Evolutionary conservation across 768 basidiomycete species (phyloP).

Genomic region (Lactarius akahatsu): DNA sequence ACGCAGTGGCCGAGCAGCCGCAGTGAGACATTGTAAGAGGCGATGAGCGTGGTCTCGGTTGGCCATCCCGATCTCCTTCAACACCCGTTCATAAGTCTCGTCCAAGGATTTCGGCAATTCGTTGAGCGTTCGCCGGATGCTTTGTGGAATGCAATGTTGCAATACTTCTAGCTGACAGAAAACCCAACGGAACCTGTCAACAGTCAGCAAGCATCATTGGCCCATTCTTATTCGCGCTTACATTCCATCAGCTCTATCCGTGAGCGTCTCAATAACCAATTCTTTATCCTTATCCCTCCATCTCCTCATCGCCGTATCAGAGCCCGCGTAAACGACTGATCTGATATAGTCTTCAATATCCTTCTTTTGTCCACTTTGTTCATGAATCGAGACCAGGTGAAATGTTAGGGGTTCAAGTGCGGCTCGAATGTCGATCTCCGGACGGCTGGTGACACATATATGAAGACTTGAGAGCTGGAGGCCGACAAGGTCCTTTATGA

Average conservation of each 20-base stretch:
- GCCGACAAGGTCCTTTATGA: background rate
- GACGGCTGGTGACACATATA: background rate
- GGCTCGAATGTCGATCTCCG: constrained; percentile 7
- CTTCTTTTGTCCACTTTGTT: background rate
- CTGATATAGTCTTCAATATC: background rate
- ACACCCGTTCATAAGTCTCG: background rate
- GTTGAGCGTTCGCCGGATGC: background rate
- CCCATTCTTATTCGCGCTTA: background rate
- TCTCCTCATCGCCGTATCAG: background rate
- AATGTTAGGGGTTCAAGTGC: too few species aligned
- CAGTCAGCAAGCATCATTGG: background rate
- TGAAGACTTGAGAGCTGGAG: background rate
- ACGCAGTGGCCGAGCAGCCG: background rate
- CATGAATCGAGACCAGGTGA: background rate
- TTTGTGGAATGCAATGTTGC: background rate
- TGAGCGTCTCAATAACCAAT: background rate
- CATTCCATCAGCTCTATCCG: background rate
- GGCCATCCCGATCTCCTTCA: background rate
- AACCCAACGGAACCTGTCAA: background rate
- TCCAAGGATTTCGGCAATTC: background rate
- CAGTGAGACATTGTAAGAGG: background rate
- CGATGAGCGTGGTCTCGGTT: background rate
- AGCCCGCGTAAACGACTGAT: background rate
- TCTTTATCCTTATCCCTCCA: constrained; percentile 3
- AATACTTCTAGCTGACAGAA: background rate